These are phyloP conservation scores for Abelmoschus esculentus DNA, from an alignment of 345 rosid genomes.

Conservation along the genomic window DNA sequence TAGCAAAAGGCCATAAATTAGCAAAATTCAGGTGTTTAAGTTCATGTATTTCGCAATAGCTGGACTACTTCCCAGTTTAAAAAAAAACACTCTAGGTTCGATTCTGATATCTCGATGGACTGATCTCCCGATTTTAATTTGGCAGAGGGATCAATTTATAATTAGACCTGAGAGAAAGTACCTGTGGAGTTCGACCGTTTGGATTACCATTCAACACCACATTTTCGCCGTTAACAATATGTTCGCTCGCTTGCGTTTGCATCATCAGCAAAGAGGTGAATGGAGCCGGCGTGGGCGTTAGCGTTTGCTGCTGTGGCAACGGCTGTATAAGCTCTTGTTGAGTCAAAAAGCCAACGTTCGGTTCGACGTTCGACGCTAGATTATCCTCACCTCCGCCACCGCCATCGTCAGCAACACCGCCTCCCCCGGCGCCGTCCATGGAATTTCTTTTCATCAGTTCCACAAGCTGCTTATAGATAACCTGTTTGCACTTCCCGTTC, in stretches of 20 bases:
- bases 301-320: slow-evolving; percentile 12
- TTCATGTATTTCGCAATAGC: too few relatives aligned
- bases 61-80: too few relatives aligned
- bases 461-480: slow-evolving; percentile 51
- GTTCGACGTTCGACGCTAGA: slow-evolving; percentile 30
- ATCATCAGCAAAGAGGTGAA: slow-evolving; percentile 35
- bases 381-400: slow-evolving; percentile 25
- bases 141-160: too few relatives aligned
- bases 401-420: slow-evolving; percentile 10
- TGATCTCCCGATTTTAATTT: too few relatives aligned
- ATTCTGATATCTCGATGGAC: too few relatives aligned
- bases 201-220: slow-evolving; percentile 32
- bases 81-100: too few relatives aligned
- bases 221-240: slow-evolving; percentile 20
- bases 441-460: slow-evolving; percentile 43
- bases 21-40: too few relatives aligned
- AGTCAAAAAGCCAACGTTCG: slow-evolving; percentile 12
- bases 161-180: slow-evolving; percentile 10
- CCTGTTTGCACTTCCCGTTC: slow-evolving; percentile 49
- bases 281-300: slow-evolving; percentile 19
- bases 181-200: slow-evolving; percentile 46
- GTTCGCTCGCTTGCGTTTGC: slow-evolving; percentile 21
- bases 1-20: too few relatives aligned
- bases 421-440: slow-evolving; percentile 8
- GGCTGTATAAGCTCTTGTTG: slow-evolving; percentile 12